Evolutionary conservation across 805 yeast species (phyloP), one percentile per base, ranked within the genome.

Genomic region (Wickerhamomyces subpelliculosus): DNA sequence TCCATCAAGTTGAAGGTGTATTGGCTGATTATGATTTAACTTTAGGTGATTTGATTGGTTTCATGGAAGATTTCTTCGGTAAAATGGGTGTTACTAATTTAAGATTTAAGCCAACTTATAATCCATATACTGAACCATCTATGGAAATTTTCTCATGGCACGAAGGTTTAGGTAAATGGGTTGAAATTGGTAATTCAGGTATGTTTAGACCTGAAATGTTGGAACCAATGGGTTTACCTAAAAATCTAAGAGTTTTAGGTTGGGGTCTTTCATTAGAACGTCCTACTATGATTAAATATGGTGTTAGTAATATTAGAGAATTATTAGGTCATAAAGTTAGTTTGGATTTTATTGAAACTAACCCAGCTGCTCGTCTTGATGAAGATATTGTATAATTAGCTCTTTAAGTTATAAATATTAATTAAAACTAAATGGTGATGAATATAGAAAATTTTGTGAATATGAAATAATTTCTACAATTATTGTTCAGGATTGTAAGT

Each of bases 171-270:
- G 80, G 74, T 52, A 93, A 87, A 63, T 94, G 98, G 98, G 98
- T 93, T 46, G 99, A 93, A 72, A 90, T 93, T 56, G 99, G 99
- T 64, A 93, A 93, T 73, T 88, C 97, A 16, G 99, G 99, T 63
- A 84, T 93, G 96, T 93, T 93, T 75, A 81, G 99, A 68, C 98
- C 99, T 12, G 99, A 93, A 68, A 93, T 93, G 99, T 73, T 94
- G 60, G 96, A 88, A 68, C 70, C 96, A 32, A 90, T 93, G 97
- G 99, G 99, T 26, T 75, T 93, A 57, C 98, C 98, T 43, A 81
- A 81, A 69, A 84, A 86, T 60, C 65, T 94, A 69, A 76, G 97
- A 61, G 97, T 90, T 11, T 75, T 88, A 49, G 99, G 99, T 45
- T 93, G 95, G 88, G 99, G 99, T 57, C 72, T 93, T 54, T 84